These are phyloP conservation scores for Jacaranda copaia DNA, from an alignment of 257 asterid species.

Conservation along the genomic window DNA sequence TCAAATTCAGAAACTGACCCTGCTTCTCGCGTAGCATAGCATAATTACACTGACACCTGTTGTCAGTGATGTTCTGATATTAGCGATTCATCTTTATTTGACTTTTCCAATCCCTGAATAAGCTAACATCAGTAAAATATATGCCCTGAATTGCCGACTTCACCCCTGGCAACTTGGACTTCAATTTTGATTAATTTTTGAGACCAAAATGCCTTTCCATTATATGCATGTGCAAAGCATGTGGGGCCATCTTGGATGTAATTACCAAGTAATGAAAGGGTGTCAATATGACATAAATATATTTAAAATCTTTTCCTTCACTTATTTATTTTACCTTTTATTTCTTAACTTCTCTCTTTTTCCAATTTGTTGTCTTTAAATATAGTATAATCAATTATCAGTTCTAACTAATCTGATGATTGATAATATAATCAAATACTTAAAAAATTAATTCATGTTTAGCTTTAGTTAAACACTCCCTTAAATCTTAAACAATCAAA, in stretches of 20 bases:
- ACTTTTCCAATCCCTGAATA: not conserved
- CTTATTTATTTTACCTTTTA: not conserved
- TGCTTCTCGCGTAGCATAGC: not conserved
- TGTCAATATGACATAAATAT: not conserved
- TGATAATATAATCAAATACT: too few species aligned
- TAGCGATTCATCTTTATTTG: not conserved
- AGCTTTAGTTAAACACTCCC: too few species aligned
- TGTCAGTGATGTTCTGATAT: not conserved
- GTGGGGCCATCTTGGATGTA: not conserved
- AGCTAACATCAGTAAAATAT: not conserved
- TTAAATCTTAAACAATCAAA: too few species aligned
- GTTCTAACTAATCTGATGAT: too few species aligned
- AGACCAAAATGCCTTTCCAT: not conserved
- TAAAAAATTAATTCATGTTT: too few species aligned
- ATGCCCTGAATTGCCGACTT: not conserved
- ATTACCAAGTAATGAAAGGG: not conserved
- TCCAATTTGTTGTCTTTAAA: too few species aligned
- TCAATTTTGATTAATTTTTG: not conserved
- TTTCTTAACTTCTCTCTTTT: not conserved
- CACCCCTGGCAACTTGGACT: not conserved
- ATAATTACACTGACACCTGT: not conserved
- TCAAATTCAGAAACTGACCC: not conserved
- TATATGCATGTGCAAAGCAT: not conserved
- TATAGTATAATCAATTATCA: too few species aligned
- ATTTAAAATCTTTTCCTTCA: not conserved